These are phyloP conservation scores for Talaromyces piceae DNA, from an alignment of 2,329 filamentous ascomycete species.

Conservation along the genomic window DNA sequence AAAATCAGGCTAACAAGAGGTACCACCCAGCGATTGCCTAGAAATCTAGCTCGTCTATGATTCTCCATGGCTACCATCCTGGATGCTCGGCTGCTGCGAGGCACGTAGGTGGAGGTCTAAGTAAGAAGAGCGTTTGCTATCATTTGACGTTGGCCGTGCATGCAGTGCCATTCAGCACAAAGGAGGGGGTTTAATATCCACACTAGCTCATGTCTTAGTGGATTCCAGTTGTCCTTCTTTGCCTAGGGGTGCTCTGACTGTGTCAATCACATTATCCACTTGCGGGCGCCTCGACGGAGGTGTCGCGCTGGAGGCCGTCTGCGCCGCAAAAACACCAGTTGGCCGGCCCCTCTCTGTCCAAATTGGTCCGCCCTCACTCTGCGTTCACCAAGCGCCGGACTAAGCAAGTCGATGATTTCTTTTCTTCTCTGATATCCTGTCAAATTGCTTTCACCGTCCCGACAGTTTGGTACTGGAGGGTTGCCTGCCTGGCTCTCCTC, in stretches of 20 bases:
- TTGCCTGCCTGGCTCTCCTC: constrained; percentile 2
- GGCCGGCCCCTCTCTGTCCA: constrained; percentile 3
- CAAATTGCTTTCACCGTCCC: constrained; percentile 6
- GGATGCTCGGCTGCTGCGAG: background rate
- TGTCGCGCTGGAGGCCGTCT: background rate
- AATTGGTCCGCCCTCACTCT: background rate
- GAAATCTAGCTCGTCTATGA: background rate
- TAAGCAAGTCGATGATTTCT: constrained; percentile 6
- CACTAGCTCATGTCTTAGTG: background rate
- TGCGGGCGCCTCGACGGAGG: background rate
- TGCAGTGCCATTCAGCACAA: background rate
- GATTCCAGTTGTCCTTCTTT: background rate
- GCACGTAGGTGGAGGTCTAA: background rate
- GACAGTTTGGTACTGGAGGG: constrained; percentile 13
- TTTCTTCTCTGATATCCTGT: constrained; percentile 11
- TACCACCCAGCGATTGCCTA: background rate
- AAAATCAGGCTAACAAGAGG: background rate
- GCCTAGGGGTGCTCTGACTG: background rate
- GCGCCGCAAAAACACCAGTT: constrained; percentile 10
- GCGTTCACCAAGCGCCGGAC: constrained; percentile 6
- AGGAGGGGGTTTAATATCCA: background rate
- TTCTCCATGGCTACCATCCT: background rate
- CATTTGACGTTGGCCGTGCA: background rate
- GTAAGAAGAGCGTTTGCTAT: background rate
- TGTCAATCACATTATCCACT: constrained; percentile 1